Evolutionary conservation across 805 yeast genomes (phyloP), one percentile per base, ranked within the genome.

Genomic region (Metschnikowia cubensis): DNA sequence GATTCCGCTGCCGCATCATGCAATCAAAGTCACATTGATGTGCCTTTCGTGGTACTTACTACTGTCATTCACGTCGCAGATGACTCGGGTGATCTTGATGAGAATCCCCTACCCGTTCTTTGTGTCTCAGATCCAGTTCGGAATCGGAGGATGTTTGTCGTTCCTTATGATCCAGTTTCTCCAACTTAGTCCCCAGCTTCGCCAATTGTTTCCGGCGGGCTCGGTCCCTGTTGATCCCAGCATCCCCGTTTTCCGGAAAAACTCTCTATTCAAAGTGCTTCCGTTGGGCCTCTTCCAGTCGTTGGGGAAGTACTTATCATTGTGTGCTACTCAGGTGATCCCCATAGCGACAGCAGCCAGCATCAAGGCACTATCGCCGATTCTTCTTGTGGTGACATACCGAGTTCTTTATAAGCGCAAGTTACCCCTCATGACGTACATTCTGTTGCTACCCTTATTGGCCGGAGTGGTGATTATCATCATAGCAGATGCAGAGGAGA

Each of bases 261-360:
- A 60, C 21, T 71, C 73, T 33, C 63, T 82, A 3, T 49, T 81
- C 11, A 71, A 73, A 49, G 75, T 82, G 7, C 60, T 83, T 22
- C 90, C 90, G 0, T 69, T 84, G 62, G 87, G 88, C 0, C 61
- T 82, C 10, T 82, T 84, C 60, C 89, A 84, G 58, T 83, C 83
- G 56, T 66, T 76, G 15, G 89, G 89, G 2, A 84, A 83, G 62
- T 74, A 75, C 58, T 81, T 82, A 60, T 79, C 82, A 3, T 76
- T 84, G 37, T 76, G 79, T 35, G 89, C 89, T 0, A 83, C 87
- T 0, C 78, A 87, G 5, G 59, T 81, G 38, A 83, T 84, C 6
- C 83, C 88, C 0, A 77, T 84, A 13, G 84, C 89, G 0, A 82
- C 89, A 0, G 87, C 84, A 1, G 83, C 88, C 1, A 82, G 87